Percentiles rank a stretch among this genome's conserved stretches.
phyloP scores from a whole-genome alignment of 345 rosid genomes.

The Euclidium syriacum region DNA sequence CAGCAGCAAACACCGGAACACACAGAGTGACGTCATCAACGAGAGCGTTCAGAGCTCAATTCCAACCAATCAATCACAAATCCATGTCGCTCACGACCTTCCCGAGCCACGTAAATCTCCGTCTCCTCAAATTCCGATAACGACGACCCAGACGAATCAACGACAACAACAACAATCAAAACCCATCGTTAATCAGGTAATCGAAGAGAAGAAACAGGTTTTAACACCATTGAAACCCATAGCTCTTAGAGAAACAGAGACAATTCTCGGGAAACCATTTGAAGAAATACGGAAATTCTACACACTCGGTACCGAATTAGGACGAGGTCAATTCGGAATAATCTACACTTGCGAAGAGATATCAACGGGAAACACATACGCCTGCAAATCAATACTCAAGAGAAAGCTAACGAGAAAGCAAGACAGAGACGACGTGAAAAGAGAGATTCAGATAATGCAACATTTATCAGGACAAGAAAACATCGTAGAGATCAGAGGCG shows the following conservation, averaged over 20 bases:
- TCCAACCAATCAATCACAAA: slow-evolving; percentile 16
- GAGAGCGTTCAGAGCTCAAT: slow-evolving; percentile 27
- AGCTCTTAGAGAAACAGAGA: slow-evolving; percentile 27
- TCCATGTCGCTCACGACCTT: slow-evolving; percentile 12
- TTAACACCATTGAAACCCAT: slow-evolving; percentile 19
- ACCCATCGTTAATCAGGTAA: neutral
- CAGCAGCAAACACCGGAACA: slow-evolving; percentile 39
- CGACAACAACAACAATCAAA: slow-evolving; percentile 7
- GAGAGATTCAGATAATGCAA: slow-evolving; percentile 80
- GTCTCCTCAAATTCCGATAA: slow-evolving; percentile 26
- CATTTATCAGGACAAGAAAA: slow-evolving; percentile 76
- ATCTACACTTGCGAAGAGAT: slow-evolving; percentile 67
- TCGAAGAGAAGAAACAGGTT: slow-evolving; percentile 3
- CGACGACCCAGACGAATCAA: slow-evolving; percentile 9
- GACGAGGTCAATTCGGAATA: slow-evolving; percentile 85
- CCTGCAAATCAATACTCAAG: slow-evolving; percentile 78
- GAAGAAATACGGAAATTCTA: slow-evolving; percentile 54
- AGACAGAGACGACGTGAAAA: slow-evolving; percentile 65
- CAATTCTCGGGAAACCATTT: slow-evolving; percentile 60
- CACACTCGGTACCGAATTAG: slow-evolving; percentile 60
- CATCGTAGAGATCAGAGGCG: slow-evolving; percentile 70
- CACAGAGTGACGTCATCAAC: slow-evolving; percentile 24
- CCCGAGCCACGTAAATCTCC: slow-evolving; percentile 26
- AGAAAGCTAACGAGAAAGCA: slow-evolving; percentile 50
- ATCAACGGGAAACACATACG: slow-evolving; percentile 51